These are phyloP conservation scores for Omphalotus olearius DNA, from an alignment of 1,284 basidiomycete genomes.

Conservation along the genomic window DNA sequence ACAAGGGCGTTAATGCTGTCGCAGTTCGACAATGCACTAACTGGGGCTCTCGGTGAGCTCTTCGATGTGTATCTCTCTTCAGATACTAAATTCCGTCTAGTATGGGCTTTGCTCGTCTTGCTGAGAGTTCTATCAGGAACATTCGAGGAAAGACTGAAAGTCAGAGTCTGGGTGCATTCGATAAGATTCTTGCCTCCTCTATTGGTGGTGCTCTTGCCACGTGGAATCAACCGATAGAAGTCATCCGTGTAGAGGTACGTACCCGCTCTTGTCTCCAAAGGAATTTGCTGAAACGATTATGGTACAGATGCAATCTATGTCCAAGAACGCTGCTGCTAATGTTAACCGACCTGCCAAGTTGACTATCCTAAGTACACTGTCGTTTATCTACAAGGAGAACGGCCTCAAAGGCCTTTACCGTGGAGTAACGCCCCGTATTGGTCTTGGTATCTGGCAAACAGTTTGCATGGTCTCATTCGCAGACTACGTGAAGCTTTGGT, in stretches of 20 bases:
- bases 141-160: constrained; percentile 73
- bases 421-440: constrained; percentile 95
- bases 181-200: constrained; percentile 89
- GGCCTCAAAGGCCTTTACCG: constrained; percentile 97
- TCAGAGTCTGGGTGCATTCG: constrained; percentile 72
- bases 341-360: constrained; percentile 84
- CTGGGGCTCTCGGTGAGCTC: constrained; percentile 90
- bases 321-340: constrained; percentile 70
- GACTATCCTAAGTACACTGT: constrained; percentile 88
- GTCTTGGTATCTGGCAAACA: constrained; percentile 94
- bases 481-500: constrained; percentile 88
- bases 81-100: constrained; percentile 33
- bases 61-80: not conserved
- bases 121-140: constrained; percentile 79
- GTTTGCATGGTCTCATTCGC: constrained; percentile 98
- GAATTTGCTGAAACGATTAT: constrained; percentile 12
- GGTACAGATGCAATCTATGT: constrained; percentile 97
- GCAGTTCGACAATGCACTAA: constrained; percentile 97
- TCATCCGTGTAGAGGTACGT: constrained; percentile 84
- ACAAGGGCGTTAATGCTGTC: constrained; percentile 99
- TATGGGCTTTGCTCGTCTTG: constrained; percentile 95
- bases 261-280: not conserved
- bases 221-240: constrained; percentile 99
- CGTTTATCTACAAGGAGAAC: constrained; percentile 94
- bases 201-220: constrained; percentile 95